A percentile compares a stretch with the other conserved stretches of the same genome.
These are phyloP conservation scores for Cryptococcus maquisensis DNA, from an alignment of 1,284 basidiomycete genomes.

Conservation along the genomic window DNA sequence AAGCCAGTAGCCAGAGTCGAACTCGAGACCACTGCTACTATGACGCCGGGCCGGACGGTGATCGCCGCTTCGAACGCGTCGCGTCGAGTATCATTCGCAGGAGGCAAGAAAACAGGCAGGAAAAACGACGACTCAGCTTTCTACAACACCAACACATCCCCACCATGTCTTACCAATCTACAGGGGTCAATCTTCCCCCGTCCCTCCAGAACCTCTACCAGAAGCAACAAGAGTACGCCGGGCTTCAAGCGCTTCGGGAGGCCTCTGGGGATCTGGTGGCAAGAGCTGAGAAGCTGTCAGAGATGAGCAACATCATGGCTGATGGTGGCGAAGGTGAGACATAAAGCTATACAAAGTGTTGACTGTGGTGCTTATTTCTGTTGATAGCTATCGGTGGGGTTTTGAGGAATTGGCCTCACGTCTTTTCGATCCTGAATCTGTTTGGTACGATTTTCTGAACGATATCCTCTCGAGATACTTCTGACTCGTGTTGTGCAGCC, in stretches of 20 bases:
- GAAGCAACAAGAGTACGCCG: conserved; percentile 49
- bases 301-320: conserved; percentile 48
- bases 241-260: conserved; percentile 42
- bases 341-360: not conserved
- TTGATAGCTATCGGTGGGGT: conserved; percentile 41
- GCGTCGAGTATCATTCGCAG: no score
- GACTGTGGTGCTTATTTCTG: not conserved
- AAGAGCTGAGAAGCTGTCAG: conserved; percentile 42
- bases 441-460: conserved; percentile 28
- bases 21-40: no score
- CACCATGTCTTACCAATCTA: conserved; percentile 10
- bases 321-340: conserved; percentile 48
- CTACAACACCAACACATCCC: not conserved
- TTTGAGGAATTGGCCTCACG: conserved; percentile 46
- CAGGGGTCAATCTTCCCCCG: conserved; percentile 28
- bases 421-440: conserved; percentile 44
- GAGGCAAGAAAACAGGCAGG: not conserved
- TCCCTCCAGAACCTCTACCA: conserved; percentile 38
- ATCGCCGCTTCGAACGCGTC: not conserved
- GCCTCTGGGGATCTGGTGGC: conserved; percentile 36
- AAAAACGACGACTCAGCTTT: not conserved
- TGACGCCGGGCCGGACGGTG: no score
- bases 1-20: no score
- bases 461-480: not conserved
- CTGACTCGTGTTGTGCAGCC: not conserved